Percentiles rank a stretch among this genome's conserved stretches.
These are phyloP conservation scores for Monilinia fructicola DNA, from an alignment of 2,329 filamentous ascomycete genomes.

Conservation along the genomic window DNA sequence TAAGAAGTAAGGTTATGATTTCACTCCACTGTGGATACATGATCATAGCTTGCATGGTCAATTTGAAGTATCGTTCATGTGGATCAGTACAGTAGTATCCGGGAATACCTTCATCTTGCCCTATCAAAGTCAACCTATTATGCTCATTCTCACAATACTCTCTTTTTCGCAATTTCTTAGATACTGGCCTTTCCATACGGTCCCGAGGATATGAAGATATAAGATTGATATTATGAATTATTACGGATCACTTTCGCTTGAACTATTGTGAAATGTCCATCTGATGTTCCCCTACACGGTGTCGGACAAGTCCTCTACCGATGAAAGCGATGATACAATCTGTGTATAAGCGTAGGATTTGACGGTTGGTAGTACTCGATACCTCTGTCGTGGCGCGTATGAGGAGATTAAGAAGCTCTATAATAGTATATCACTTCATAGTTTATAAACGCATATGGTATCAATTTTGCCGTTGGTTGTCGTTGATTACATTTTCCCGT, in stretches of 20 bases:
- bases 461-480: neutral
- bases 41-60: neutral
- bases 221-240: neutral
- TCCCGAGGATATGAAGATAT: neutral
- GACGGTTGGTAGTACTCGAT: too few relatives aligned
- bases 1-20: neutral
- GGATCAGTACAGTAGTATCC: neutral
- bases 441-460: neutral
- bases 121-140: neutral
- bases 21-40: conserved; percentile 4
- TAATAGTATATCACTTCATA: too few relatives aligned
- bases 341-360: neutral
- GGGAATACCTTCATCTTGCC: neutral
- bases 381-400: too few relatives aligned
- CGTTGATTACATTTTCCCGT: neutral
- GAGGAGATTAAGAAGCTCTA: neutral
- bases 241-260: neutral
- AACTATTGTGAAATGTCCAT: neutral
- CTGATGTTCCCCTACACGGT: neutral
- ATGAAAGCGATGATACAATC: neutral
- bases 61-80: neutral
- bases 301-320: neutral
- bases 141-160: neutral
- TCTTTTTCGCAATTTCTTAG: neutral
- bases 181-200: neutral